These are phyloP conservation scores for Lentinula raphanica DNA, from an alignment of 768 basidiomycete genomes.

Conservation along the genomic window DNA sequence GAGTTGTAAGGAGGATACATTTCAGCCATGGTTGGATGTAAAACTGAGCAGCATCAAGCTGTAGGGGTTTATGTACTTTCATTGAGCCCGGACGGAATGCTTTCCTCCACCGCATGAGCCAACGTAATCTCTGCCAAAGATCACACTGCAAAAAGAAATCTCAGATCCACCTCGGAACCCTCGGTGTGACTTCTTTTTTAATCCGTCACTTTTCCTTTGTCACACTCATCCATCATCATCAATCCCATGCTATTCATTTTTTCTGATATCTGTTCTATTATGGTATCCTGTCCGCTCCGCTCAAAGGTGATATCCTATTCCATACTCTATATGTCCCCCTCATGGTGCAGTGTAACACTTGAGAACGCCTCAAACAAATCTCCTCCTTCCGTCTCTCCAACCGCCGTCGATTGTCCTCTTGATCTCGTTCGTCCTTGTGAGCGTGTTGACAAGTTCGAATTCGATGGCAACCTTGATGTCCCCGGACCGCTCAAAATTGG, in stretches of 20 bases:
- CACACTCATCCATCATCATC: not conserved
- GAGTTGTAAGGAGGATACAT: constrained; percentile 45
- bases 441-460: not conserved
- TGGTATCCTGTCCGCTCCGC: not conserved
- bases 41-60: not conserved
- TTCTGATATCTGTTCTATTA: not conserved
- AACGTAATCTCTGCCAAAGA: constrained; percentile 7
- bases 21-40: constrained; percentile 43
- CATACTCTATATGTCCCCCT: constrained; percentile 47
- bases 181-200: not conserved
- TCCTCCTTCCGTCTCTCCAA: constrained; percentile 34
- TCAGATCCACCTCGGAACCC: constrained; percentile 12
- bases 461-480: not conserved
- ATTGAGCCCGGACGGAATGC: constrained; percentile 5
- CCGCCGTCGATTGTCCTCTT: constrained; percentile 17
- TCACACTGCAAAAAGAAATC: constrained; percentile 19
- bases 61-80: constrained; percentile 3
- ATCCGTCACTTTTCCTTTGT: not conserved
- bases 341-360: constrained; percentile 84
- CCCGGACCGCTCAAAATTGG: not conserved
- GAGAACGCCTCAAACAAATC: constrained; percentile 87
- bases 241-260: not conserved
- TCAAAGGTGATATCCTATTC: not conserved
- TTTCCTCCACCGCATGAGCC: constrained; percentile 7
- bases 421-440: constrained; percentile 27